A percentile compares a stretch with the other conserved stretches of the same genome.
Evolutionary conservation across 345 rosid genomes (phyloP).

Genomic region (Euphorbia lathyris): DNA sequence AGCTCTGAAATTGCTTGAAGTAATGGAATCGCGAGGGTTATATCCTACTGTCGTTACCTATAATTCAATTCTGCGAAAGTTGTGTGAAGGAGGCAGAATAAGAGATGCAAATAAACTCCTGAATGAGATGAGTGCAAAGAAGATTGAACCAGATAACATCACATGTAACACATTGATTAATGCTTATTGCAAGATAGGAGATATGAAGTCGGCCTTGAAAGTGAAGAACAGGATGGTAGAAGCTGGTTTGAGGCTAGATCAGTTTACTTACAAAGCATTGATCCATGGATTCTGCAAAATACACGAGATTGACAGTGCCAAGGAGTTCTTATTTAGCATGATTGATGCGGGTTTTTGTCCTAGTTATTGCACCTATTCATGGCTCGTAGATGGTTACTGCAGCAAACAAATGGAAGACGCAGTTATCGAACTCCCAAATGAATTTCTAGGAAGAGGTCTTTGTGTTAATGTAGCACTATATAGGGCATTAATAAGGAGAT

Average conservation of each 20-base stretch:
- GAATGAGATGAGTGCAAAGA: conserved; percentile 75
- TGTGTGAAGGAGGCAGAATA: conserved; percentile 79
- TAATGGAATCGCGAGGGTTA: conserved; percentile 71
- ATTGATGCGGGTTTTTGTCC: conserved; percentile 71
- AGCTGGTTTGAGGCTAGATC: conserved; percentile 66
- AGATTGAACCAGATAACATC: conserved; percentile 70
- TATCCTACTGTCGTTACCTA: conserved; percentile 71
- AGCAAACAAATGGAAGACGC: conserved; percentile 46
- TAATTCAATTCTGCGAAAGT: conserved; percentile 69
- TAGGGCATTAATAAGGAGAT: conserved; percentile 83
- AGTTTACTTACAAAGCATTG: conserved; percentile 67
- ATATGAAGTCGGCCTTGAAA: conserved; percentile 75
- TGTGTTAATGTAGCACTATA: conserved; percentile 55
- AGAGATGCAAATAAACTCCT: conserved; percentile 72
- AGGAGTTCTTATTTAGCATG: conserved; percentile 69
- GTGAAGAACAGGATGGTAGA: conserved; percentile 77
- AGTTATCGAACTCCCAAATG: conserved; percentile 51
- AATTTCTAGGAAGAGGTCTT: conserved; percentile 54
- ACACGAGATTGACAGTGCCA: conserved; percentile 60
- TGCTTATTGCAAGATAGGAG: conserved; percentile 83
- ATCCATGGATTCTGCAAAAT: conserved; percentile 83
- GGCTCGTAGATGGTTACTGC: conserved; percentile 78
- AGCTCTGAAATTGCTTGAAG: conserved; percentile 65
- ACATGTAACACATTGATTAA: conserved; percentile 89
- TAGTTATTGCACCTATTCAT: conserved; percentile 67